Percentiles rank a stretch among this genome's conserved stretches.
These are phyloP conservation scores for Aspergillus affinis DNA, from an alignment of 495 filamentous ascomycete genomes.

Conservation along the genomic window DNA sequence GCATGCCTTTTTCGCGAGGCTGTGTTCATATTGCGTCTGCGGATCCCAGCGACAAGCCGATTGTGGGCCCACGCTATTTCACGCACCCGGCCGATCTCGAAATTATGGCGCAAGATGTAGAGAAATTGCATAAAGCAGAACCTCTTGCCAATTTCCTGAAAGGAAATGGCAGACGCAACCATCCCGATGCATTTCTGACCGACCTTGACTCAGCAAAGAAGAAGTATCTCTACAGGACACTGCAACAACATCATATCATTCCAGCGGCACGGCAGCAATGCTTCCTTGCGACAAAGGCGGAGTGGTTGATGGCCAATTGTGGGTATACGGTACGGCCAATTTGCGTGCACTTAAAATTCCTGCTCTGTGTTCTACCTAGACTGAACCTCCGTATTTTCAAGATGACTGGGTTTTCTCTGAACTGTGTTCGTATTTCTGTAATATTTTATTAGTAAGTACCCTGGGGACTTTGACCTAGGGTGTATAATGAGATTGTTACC, in stretches of 20 bases:
- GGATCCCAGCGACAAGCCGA: conserved; percentile 27
- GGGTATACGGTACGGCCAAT: too few relatives aligned
- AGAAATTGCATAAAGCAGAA: not conserved
- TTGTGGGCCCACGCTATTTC: conserved; percentile 46
- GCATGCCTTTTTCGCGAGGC: conserved; percentile 53
- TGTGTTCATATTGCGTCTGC: conserved; percentile 44
- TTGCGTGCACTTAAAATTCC: too few relatives aligned
- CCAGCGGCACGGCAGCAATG: not conserved
- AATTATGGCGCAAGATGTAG: conserved; percentile 30
- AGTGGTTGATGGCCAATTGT: not conserved
- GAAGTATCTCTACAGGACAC: not conserved
- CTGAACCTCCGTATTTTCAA: too few relatives aligned
- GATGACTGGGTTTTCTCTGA: too few relatives aligned
- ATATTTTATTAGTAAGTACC: too few relatives aligned
- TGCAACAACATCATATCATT: not conserved
- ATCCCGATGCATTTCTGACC: not conserved
- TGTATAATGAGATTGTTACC: too few relatives aligned
- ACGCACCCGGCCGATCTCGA: conserved; percentile 44
- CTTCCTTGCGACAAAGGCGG: not conserved
- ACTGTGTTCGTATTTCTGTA: too few relatives aligned
- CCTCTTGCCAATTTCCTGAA: not conserved
- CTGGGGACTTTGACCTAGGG: too few relatives aligned
- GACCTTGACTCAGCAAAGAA: not conserved
- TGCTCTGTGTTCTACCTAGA: too few relatives aligned
- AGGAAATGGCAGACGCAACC: not conserved